Evolutionary conservation across 1,284 basidiomycete species (phyloP), one percentile per base, ranked within the genome.

Genomic region (Moesziomyces parantarcticus): DNA sequence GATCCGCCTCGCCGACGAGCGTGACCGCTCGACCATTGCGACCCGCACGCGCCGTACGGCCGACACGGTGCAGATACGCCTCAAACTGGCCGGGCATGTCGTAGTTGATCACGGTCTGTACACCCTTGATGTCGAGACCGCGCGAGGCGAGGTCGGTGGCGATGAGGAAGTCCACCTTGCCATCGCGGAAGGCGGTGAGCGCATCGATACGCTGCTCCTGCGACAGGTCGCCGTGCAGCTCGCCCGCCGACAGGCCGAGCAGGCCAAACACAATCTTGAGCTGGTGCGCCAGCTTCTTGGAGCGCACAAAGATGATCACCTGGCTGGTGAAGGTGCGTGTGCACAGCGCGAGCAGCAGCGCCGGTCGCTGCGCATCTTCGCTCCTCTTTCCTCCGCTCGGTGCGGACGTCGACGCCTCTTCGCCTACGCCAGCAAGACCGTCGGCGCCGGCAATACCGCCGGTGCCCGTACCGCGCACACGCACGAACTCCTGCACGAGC

Each of bases 81-180:
- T 99, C 96, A 83, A 99, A 98, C 23, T 91, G 92, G 73, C 89
- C 90, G 6, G 94, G 89, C 94, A 99, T 98, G 85, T 97, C 93
- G 87, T 91, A 99, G 85, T 99, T 99, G 88, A 99, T 90, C 70
- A 99, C 96, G 54, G 97, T 87, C 63, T 90, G 92, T 62, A 98
- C 95, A 83, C 98, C 93, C 67, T 94, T 92, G 16, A 99, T 93
- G 86, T 99, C 97, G 83, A 99, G 96, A 89, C 96, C 96, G 83
- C 96, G 92, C 49, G 96, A 96, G 29, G 97, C 96, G 56, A 99
- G 88, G 85, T 99, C 97, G n/a, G 96, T 99, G 0, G 97, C 97
- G 40, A 99, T 95, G 8, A 99, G 68, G 34, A 82, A 71, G 25
- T 88, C 40, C 94, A 88, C 81, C 92, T 92, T 90, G 50, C 96